Percentiles rank a stretch among this genome's conserved stretches.
Conservation (phyloP, 2,329 filamentous ascomycete species). For the Penicillium sp. region DNA sequence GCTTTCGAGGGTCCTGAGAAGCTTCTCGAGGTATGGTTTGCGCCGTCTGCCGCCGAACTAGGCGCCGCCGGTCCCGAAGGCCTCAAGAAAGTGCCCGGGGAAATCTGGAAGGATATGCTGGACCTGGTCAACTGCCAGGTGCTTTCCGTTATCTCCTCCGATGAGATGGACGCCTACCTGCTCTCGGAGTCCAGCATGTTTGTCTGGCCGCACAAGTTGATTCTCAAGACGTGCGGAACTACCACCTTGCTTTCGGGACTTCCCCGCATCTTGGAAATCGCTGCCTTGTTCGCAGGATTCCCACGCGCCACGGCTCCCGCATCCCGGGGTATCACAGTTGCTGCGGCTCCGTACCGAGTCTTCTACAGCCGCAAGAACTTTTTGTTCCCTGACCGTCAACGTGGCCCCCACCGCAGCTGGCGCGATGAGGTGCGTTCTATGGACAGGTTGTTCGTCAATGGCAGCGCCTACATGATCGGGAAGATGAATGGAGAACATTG, state of each 20-base stretch:
- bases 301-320: constrained; percentile 70
- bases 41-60: constrained; percentile 69
- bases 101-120: constrained; percentile 94
- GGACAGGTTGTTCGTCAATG: constrained; percentile 85
- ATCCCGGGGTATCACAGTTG: constrained; percentile 65
- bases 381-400: constrained; percentile 90
- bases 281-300: constrained; percentile 83
- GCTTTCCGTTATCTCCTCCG: constrained; percentile 86
- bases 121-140: constrained; percentile 99
- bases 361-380: constrained; percentile 99
- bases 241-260: constrained; percentile 89
- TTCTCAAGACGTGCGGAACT: constrained; percentile 96
- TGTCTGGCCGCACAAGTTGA: constrained; percentile 98
- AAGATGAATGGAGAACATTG: constrained; percentile 99
- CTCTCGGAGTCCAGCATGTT: constrained; percentile 99
- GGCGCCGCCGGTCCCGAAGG: constrained; percentile 68
- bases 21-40: constrained; percentile 97
- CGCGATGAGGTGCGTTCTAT: constrained; percentile 90
- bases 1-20: constrained; percentile 99
- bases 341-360: constrained; percentile 87
- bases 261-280: constrained; percentile 87
- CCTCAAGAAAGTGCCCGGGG: constrained; percentile 77
- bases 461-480: constrained; percentile 98
- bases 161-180: constrained; percentile 92
- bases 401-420: constrained; percentile 94